phyloP scores from a whole-genome alignment of 345 rosid species.

The Rhodamnia rubescens region DNA sequence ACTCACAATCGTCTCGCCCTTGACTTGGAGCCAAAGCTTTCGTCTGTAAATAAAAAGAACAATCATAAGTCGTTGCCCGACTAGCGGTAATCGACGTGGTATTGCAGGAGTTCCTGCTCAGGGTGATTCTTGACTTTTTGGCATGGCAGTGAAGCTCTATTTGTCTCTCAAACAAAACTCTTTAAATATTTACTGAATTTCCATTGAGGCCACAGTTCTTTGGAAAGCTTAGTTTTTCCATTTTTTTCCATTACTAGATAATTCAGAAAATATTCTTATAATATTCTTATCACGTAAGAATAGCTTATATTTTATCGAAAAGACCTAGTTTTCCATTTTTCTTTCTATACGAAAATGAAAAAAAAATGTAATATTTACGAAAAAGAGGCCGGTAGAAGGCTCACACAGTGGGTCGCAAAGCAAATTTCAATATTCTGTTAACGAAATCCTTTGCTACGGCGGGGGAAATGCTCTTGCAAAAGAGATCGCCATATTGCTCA shows the following conservation, averaged over 20 bases:
- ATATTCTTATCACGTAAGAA: neutral
- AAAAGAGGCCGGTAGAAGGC: neutral
- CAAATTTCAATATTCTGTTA: neutral
- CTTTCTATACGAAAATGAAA: neutral
- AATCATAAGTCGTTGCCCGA: no score
- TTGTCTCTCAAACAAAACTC: neutral
- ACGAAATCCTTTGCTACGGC: neutral
- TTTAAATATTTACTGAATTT: neutral
- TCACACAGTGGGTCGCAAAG: neutral
- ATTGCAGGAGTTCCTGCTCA: no score
- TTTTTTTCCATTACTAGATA: accelerated
- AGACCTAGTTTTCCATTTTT: neutral
- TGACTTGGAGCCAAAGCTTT: no score
- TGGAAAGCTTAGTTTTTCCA: neutral
- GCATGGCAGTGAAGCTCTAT: no score
- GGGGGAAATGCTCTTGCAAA: neutral
- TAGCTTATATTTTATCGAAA: neutral
- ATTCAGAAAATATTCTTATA: neutral
- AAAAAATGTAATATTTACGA: neutral
- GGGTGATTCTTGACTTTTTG: no score
- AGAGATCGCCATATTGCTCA: no score
- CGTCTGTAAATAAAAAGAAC: no score
- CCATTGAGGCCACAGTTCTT: neutral
- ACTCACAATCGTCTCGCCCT: no score
- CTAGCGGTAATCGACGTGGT: no score